Evolutionary conservation across 116 monocot genomes (phyloP).

Genomic region (Iris pallida): DNA sequence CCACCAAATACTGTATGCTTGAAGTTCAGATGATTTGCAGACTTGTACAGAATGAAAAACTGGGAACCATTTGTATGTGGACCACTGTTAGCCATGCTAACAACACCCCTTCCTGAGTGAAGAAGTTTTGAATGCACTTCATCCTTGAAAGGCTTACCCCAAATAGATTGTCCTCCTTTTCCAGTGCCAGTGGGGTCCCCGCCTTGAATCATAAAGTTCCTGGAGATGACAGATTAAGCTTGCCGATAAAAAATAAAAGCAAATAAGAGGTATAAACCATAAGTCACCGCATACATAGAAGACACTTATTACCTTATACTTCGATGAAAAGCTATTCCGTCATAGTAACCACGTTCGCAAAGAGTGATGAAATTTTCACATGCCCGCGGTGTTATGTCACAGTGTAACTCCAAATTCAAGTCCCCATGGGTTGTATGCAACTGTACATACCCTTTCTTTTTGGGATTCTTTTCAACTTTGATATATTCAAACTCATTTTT

Average conservation of each 20-base stretch:
- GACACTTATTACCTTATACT: conserved; percentile 63
- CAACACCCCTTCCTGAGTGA: conserved; percentile 85
- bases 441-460: conserved; percentile 96
- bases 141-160: conserved; percentile 98
- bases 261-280: background rate
- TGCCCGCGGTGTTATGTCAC: conserved; percentile 85
- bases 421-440: conserved; percentile 96
- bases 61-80: conserved; percentile 96
- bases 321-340: conserved; percentile 81
- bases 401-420: conserved; percentile 86
- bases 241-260: conserved; percentile 5
- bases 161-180: conserved; percentile 86
- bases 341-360: conserved; percentile 94
- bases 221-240: conserved; percentile 9
- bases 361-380: conserved; percentile 98
- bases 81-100: conserved; percentile 98
- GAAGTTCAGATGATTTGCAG: conserved; percentile 83
- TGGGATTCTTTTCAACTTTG: conserved; percentile 88
- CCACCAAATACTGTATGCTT: conserved; percentile 94
- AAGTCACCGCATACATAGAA: background rate
- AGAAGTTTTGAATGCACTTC: conserved; percentile 89
- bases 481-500: conserved; percentile 90
- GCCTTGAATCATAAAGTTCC: conserved; percentile 98
- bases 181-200: conserved; percentile 96
- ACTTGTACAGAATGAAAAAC: conserved; percentile 95